Conservation (phyloP, 176 grass and related monocot genomes). For the Olyra latifolia region DNA sequence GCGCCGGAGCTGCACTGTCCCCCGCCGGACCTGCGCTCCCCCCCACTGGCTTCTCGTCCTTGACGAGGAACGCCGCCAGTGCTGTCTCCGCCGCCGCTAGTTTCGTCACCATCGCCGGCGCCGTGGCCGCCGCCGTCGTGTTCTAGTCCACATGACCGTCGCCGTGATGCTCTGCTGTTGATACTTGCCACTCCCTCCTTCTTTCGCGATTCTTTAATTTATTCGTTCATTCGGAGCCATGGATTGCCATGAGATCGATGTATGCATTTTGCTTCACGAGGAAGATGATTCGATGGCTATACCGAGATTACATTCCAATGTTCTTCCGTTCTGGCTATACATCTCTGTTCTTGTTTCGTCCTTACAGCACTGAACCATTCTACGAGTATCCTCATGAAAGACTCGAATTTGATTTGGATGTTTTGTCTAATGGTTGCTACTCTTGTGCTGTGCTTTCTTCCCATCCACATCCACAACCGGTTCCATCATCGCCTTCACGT, state of each 20-base stretch:
- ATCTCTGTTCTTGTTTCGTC: too few species aligned
- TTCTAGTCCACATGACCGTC: slow-evolving; percentile 23
- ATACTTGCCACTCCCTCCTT: slow-evolving; percentile 10
- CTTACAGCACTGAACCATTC: too few species aligned
- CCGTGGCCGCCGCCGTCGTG: slow-evolving; percentile 1
- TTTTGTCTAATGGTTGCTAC: too few species aligned
- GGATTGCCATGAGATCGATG: neutral
- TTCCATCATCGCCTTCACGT: slow-evolving; percentile 35
- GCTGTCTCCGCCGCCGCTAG: neutral
- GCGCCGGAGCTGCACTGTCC: neutral
- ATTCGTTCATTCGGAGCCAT: slow-evolving; percentile 11
- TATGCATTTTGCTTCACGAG: slow-evolving; percentile 22
- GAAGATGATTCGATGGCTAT: neutral
- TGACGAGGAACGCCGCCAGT: neutral
- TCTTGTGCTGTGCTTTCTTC: too few species aligned
- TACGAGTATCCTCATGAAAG: too few species aligned
- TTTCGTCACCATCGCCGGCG: slow-evolving; percentile 21
- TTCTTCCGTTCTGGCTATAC: too few species aligned
- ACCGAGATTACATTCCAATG: neutral
- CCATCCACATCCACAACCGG: neutral
- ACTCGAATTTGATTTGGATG: too few species aligned
- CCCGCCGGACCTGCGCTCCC: neutral
- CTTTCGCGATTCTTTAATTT: slow-evolving; percentile 19
- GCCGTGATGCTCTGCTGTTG: neutral
- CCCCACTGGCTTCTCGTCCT: neutral